Conservation (phyloP, 768 basidiomycete species). For the Tulasnella sp. region DNA sequence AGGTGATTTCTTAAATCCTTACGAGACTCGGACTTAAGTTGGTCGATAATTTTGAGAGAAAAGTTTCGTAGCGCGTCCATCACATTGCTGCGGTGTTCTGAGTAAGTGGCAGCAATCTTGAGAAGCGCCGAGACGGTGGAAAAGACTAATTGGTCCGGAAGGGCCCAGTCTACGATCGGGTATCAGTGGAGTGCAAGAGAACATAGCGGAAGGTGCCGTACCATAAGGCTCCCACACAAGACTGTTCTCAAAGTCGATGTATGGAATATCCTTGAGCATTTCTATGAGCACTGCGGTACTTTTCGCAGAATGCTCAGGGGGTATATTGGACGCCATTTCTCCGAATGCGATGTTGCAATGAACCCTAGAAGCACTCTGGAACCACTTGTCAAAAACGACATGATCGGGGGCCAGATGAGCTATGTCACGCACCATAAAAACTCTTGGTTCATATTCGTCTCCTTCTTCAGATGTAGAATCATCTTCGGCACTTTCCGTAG, state of each 20-base stretch:
- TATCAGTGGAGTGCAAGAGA: not conserved
- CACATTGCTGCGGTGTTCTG: slow-evolving; percentile 49
- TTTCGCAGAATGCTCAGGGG: slow-evolving; percentile 53
- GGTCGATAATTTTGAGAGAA: slow-evolving; percentile 53
- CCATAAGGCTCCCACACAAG: slow-evolving; percentile 67
- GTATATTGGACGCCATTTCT: slow-evolving; percentile 65
- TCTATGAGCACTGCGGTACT: slow-evolving; percentile 59
- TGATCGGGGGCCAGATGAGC: not conserved
- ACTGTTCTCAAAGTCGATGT: slow-evolving; percentile 71
- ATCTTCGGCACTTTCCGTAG: not conserved
- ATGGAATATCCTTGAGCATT: slow-evolving; percentile 67
- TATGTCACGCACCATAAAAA: not conserved
- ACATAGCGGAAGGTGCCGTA: slow-evolving; percentile 38
- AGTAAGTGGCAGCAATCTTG: slow-evolving; percentile 55
- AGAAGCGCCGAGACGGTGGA: slow-evolving; percentile 75
- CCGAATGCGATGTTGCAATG: slow-evolving; percentile 51
- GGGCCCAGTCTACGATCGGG: slow-evolving; percentile 65
- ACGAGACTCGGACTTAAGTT: slow-evolving; percentile 56
- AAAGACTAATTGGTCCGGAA: slow-evolving; percentile 79
- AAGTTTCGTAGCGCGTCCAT: slow-evolving; percentile 62
- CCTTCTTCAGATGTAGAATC: not conserved
- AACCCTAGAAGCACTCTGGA: slow-evolving; percentile 10
- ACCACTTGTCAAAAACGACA: not conserved
- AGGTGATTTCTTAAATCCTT: slow-evolving; percentile 35
- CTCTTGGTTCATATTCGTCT: not conserved